A percentile compares a stretch with the other conserved stretches of the same genome.
phyloP scores from a whole-genome alignment of 2,329 filamentous ascomycete species.

The Cladosporium oxysporum region DNA sequence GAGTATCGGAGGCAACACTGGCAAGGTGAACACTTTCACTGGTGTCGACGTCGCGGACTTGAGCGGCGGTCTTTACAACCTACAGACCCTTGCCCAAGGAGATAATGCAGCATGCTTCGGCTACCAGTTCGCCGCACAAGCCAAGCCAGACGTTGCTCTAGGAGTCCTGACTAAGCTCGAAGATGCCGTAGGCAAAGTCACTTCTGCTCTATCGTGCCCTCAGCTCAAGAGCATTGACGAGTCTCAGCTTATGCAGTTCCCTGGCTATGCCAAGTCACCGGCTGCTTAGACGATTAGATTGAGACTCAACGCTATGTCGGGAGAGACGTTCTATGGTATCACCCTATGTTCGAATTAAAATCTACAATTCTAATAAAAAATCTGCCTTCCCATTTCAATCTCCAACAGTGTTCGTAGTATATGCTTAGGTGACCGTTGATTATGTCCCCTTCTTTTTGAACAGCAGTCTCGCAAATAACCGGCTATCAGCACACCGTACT shows the following conservation, averaged over 20 bases:
- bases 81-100: constrained; percentile 27
- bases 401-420: background rate
- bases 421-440: too few relatives aligned
- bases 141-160: constrained; percentile 33
- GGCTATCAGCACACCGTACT: too few relatives aligned
- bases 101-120: constrained; percentile 43
- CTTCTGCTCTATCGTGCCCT: constrained; percentile 31
- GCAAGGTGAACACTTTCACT: constrained; percentile 35
- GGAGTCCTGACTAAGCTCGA: background rate
- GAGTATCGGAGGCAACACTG: constrained; percentile 35
- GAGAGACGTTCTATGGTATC: background rate
- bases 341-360: background rate
- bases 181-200: constrained; percentile 23
- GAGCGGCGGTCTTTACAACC: constrained; percentile 47
- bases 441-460: too few relatives aligned
- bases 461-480: too few relatives aligned
- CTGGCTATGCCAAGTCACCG: constrained; percentile 29
- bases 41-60: constrained; percentile 40
- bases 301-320: too few relatives aligned
- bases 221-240: constrained; percentile 32
- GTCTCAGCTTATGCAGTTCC: constrained; percentile 31
- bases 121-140: constrained; percentile 39
- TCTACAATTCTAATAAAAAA: background rate
- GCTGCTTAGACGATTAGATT: background rate
- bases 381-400: background rate